phyloP scores from a whole-genome alignment of 805 yeast species.

The Saccharomycopsis microspora region DNA sequence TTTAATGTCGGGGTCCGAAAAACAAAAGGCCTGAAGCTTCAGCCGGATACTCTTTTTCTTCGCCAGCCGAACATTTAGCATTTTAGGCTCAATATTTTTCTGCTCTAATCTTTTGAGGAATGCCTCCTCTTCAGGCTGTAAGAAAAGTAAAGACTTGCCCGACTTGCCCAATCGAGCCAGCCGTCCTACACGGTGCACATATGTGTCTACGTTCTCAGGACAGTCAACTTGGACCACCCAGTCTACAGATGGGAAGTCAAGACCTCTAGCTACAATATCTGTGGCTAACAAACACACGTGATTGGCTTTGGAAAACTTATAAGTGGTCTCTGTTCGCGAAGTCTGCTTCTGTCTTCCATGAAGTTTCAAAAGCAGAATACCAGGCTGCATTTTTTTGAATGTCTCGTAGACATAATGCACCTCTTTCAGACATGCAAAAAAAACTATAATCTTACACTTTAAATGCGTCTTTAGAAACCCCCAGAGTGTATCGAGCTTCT shows the following conservation, averaged over 20 bases:
- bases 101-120: constrained; percentile 53
- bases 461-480: constrained; percentile 77
- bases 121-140: constrained; percentile 75
- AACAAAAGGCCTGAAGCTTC: constrained; percentile 82
- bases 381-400: constrained; percentile 82
- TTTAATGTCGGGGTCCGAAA: constrained; percentile 83
- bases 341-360: constrained; percentile 88
- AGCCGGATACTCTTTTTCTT: constrained; percentile 64
- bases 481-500: constrained; percentile 78
- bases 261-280: constrained; percentile 85
- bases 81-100: constrained; percentile 58
- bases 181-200: constrained; percentile 86
- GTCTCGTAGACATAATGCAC: constrained; percentile 85
- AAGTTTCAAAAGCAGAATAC: constrained; percentile 73
- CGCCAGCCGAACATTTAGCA: constrained; percentile 63
- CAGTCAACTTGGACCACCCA: constrained; percentile 93
- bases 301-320: constrained; percentile 66
- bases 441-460: constrained; percentile 70
- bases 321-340: constrained; percentile 75
- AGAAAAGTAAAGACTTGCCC: constrained; percentile 74
- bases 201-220: constrained; percentile 83
- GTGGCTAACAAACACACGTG: constrained; percentile 80
- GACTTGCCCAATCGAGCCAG: constrained; percentile 78
- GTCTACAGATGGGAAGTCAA: constrained; percentile 86
- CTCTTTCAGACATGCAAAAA: constrained; percentile 79